These are phyloP conservation scores for Diplodia scrobiculata DNA, from an alignment of 2,329 filamentous ascomycete genomes.

Conservation along the genomic window DNA sequence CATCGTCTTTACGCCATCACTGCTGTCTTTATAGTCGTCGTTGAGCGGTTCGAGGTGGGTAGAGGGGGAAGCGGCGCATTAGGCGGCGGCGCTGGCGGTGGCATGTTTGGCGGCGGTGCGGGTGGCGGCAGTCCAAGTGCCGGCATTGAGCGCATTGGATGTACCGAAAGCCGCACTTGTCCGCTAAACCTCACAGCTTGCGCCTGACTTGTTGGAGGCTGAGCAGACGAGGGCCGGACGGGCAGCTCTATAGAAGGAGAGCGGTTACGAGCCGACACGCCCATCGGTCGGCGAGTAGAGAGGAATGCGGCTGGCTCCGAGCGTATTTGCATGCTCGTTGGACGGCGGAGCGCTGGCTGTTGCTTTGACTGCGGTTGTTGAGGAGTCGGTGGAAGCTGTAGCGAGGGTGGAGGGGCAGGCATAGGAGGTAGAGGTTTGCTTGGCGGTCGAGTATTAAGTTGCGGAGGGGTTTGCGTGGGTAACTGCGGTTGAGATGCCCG, in stretches of 20 bases:
- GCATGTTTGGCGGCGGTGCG: constrained; percentile 50
- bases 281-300: constrained; percentile 39
- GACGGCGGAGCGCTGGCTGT: constrained; percentile 43
- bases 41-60: constrained; percentile 6
- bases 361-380: constrained; percentile 13
- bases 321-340: constrained; percentile 50
- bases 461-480: background rate
- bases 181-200: background rate
- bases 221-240: constrained; percentile 11
- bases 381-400: constrained; percentile 29
- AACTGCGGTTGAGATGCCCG: constrained; percentile 19
- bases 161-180: constrained; percentile 29
- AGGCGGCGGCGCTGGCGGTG: constrained; percentile 47
- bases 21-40: constrained; percentile 13
- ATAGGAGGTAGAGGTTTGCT: constrained; percentile 26
- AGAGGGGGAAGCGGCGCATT: constrained; percentile 17
- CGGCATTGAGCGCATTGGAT: constrained; percentile 40
- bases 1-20: constrained; percentile 15
- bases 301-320: constrained; percentile 50
- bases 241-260: constrained; percentile 13
- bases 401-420: constrained; percentile 29
- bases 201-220: background rate
- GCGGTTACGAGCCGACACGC: constrained; percentile 23
- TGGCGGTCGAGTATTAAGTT: background rate
- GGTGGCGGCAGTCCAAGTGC: constrained; percentile 49